Percentiles rank a stretch among this genome's conserved stretches.
Evolutionary conservation across 2,329 filamentous ascomycete genomes (phyloP).

Genomic region (Colletotrichum caudatum): DNA sequence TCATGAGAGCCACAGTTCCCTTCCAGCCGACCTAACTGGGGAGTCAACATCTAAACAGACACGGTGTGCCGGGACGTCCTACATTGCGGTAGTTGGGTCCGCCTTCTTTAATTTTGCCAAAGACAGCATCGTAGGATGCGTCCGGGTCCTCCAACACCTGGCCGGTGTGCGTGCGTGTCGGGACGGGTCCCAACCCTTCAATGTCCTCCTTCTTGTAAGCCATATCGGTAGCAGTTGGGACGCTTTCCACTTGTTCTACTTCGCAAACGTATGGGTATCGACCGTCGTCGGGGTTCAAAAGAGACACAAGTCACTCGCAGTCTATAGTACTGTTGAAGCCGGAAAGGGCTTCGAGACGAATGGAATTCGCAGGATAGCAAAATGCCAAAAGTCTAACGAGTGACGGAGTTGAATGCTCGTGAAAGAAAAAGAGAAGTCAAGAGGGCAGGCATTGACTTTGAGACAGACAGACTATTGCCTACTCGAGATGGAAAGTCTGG

Average conservation of each 20-base stretch:
- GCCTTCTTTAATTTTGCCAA: constrained; percentile 48
- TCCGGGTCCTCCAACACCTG: constrained; percentile 29
- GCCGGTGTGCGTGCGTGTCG: constrained; percentile 26
- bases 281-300: not conserved
- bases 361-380: not conserved
- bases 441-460: constrained; percentile 10
- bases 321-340: not conserved
- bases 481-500: not conserved
- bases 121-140: constrained; percentile 47
- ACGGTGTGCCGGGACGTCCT: constrained; percentile 43
- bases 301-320: constrained; percentile 15
- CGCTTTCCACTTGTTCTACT: not conserved
- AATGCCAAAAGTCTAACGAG: not conserved
- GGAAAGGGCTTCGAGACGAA: not conserved
- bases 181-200: constrained; percentile 25
- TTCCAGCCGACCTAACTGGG: constrained; percentile 55
- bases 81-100: constrained; percentile 50
- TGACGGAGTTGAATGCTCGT: not conserved
- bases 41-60: constrained; percentile 1
- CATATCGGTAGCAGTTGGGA: constrained; percentile 14
- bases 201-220: constrained; percentile 30
- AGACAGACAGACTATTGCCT: constrained; percentile 1
- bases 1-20: constrained; percentile 58
- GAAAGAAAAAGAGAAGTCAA: not conserved
- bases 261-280: not conserved